A percentile compares a stretch with the other conserved stretches of the same genome.
These are phyloP conservation scores for Psilocybe cubensis DNA, from an alignment of 768 basidiomycete species.

Conservation along the genomic window DNA sequence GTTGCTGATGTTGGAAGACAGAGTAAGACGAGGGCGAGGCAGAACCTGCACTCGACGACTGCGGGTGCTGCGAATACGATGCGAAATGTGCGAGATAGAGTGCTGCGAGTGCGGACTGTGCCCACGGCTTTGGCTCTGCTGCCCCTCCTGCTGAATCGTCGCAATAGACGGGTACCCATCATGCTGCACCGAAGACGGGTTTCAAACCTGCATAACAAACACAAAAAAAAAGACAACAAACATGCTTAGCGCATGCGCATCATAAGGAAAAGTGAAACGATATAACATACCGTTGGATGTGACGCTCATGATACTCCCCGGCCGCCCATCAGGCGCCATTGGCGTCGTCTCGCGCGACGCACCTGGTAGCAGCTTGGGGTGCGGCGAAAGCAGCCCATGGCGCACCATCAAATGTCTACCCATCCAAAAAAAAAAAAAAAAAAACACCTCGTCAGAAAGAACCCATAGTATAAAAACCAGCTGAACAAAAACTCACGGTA, in stretches of 20 bases:
- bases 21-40: slow-evolving; percentile 58
- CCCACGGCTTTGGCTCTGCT: background rate
- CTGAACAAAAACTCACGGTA: slow-evolving; percentile 54
- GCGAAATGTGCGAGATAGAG: slow-evolving; percentile 63
- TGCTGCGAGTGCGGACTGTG: slow-evolving; percentile 42
- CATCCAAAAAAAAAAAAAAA: no score
- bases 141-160: slow-evolving; percentile 23
- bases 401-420: slow-evolving; percentile 66
- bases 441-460: background rate
- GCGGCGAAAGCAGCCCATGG: slow-evolving; percentile 67
- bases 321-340: slow-evolving; percentile 27
- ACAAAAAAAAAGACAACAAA: slow-evolving; percentile 3
- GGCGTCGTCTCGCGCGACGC: slow-evolving; percentile 26
- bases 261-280: background rate
- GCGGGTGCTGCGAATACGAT: slow-evolving; percentile 42
- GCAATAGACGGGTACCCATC: slow-evolving; percentile 31
- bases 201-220: slow-evolving; percentile 25
- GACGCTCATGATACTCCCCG: slow-evolving; percentile 38
- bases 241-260: background rate
- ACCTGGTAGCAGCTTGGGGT: slow-evolving; percentile 60
- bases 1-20: slow-evolving; percentile 47
- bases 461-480: background rate
- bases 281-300: slow-evolving; percentile 35
- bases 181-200: slow-evolving; percentile 15
- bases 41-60: slow-evolving; percentile 39